Conservation (phyloP, 139 green algal species). For the Micromonas pusilla region DNA sequence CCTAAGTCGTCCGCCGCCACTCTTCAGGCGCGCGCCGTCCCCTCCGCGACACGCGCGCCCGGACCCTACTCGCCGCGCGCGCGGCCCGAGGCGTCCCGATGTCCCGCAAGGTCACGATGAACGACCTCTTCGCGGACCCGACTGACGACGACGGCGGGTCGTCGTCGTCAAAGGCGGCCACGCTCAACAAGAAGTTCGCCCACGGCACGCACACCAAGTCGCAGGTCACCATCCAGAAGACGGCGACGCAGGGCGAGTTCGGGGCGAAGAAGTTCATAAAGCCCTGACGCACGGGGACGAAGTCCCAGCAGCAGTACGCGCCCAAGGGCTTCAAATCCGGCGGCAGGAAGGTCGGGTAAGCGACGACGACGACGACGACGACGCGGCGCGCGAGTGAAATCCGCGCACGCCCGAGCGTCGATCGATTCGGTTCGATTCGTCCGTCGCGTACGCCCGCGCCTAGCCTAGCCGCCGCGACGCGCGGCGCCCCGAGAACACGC, state of each 20-base stretch:
- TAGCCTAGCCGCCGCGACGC: too few species aligned
- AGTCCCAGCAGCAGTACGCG: background rate
- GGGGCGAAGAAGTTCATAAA: background rate
- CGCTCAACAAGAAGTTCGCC: background rate
- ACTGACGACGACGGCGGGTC: background rate
- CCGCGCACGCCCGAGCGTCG: too few species aligned
- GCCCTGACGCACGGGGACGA: background rate
- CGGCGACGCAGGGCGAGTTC: background rate
- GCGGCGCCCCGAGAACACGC: too few species aligned
- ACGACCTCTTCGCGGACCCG: background rate
- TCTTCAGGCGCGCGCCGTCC: too few species aligned
- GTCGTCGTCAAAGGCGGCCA: background rate
- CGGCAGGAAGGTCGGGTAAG: background rate
- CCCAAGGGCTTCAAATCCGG: background rate
- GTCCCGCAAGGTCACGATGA: background rate
- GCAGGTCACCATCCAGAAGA: background rate
- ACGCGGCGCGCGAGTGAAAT: background rate
- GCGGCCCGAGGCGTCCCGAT: too few species aligned
- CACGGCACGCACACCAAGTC: background rate
- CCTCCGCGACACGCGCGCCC: too few species aligned
- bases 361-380: background rate
- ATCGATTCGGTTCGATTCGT: too few species aligned
- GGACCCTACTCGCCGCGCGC: too few species aligned
- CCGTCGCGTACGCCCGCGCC: too few species aligned
- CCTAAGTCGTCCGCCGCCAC: too few species aligned